Percentiles rank a stretch among this genome's conserved stretches.
Evolutionary conservation across 2,329 filamentous ascomycete genomes (phyloP).

Genomic region (Fonsecaea nubica): DNA sequence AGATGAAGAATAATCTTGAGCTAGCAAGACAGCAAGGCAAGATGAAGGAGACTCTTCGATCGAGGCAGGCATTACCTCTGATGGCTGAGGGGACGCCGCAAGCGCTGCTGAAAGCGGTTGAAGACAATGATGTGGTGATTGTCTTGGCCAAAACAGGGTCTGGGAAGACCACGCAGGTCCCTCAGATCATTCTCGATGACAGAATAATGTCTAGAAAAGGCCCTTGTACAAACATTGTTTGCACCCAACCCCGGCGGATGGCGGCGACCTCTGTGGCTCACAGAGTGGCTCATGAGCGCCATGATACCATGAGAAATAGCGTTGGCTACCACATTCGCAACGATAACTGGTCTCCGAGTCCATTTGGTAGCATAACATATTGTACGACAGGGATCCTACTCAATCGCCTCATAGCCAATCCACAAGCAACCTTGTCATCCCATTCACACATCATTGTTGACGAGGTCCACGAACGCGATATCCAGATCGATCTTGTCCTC

Average conservation of each 20-base stretch:
- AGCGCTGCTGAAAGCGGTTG: conserved; percentile 67
- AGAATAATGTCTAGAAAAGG: conserved; percentile 76
- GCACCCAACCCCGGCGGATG: conserved; percentile 92
- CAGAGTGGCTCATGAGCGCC: conserved; percentile 91
- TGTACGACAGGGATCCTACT: conserved; percentile 80
- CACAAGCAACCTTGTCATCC: conserved; percentile 88
- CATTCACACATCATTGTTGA: conserved; percentile 73
- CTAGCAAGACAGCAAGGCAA: not conserved
- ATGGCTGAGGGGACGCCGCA: conserved; percentile 33
- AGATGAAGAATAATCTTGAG: conserved; percentile 20
- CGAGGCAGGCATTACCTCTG: conserved; percentile 25
- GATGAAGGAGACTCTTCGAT: conserved; percentile 17
- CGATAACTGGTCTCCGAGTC: conserved; percentile 82
- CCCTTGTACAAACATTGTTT: conserved; percentile 81
- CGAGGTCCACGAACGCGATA: conserved; percentile 93
- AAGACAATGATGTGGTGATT: conserved; percentile 83
- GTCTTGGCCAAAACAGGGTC: conserved; percentile 95
- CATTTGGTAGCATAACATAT: conserved; percentile 80
- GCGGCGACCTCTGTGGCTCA: conserved; percentile 92
- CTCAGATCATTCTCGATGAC: conserved; percentile 88
- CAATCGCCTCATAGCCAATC: conserved; percentile 91
- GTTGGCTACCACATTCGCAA: conserved; percentile 94
- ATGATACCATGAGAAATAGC: conserved; percentile 79
- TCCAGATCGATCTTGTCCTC: conserved; percentile 93
- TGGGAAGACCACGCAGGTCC: conserved; percentile 97